Evolutionary conservation across 2,329 filamentous ascomycete genomes (phyloP).

Genomic region (Aspergillus hiratsukae): DNA sequence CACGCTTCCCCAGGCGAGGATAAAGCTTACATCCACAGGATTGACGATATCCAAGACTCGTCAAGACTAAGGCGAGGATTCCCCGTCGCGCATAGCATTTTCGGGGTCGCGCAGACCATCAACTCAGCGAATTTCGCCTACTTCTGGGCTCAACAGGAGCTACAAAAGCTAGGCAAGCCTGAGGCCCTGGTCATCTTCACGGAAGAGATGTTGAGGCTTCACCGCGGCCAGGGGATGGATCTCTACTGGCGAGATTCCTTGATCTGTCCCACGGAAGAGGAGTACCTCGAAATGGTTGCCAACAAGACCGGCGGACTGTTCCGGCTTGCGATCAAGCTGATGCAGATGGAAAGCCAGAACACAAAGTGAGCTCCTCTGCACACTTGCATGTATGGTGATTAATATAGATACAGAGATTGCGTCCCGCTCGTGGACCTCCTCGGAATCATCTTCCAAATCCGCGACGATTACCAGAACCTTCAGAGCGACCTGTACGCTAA

Average conservation of each 20-base stretch:
- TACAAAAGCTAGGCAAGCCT: conserved; percentile 25
- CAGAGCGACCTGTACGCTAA: conserved; percentile 59
- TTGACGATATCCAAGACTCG: conserved; percentile 49
- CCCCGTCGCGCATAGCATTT: conserved; percentile 46
- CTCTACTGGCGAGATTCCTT: conserved; percentile 39
- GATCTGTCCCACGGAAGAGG: conserved; percentile 35
- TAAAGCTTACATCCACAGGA: conserved; percentile 16
- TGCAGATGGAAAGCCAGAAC: conserved; percentile 28
- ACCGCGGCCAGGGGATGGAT: conserved; percentile 40
- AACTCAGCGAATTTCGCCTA: conserved; percentile 44
- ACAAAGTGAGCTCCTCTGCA: neutral
- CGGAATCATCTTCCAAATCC: conserved; percentile 37
- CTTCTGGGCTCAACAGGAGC: conserved; percentile 32
- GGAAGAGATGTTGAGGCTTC: conserved; percentile 35
- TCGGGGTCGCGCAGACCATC: conserved; percentile 47
- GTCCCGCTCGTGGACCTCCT: conserved; percentile 59
- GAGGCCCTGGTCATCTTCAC: conserved; percentile 33
- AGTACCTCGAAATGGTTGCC: conserved; percentile 41
- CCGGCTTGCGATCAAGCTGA: conserved; percentile 34
- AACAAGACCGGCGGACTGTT: conserved; percentile 43
- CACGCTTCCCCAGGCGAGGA: too few species aligned
- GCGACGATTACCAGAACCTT: conserved; percentile 79
- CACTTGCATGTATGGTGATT: neutral
- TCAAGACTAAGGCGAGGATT: conserved; percentile 44
- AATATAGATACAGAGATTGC: conserved; percentile 20